These are phyloP conservation scores for Leccinum variicolor DNA, from an alignment of 768 basidiomycete genomes.

Conservation along the genomic window DNA sequence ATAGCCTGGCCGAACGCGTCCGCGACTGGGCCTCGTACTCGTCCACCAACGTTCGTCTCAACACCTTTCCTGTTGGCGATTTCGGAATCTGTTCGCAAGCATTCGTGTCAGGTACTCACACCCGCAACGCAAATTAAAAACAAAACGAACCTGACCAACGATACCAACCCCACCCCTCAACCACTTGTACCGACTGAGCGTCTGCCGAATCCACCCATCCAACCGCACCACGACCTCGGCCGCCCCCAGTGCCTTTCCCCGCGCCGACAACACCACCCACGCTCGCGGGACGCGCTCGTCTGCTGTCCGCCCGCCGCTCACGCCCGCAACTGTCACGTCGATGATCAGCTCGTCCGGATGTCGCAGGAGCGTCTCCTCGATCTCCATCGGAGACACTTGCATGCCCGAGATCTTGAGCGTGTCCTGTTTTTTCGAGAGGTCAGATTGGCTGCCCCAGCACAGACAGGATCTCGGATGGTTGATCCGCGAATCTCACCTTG, in stretches of 20 bases:
- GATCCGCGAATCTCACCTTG: slow-evolving; percentile 45
- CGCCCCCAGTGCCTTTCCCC: slow-evolving; percentile 50
- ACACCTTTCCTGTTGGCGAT: slow-evolving; percentile 67
- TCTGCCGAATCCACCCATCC: slow-evolving; percentile 57
- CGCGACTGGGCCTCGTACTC: slow-evolving; percentile 41
- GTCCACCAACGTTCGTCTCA: slow-evolving; percentile 61
- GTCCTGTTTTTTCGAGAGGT: slow-evolving; percentile 44
- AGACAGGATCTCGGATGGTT: not conserved
- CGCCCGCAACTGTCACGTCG: slow-evolving; percentile 72
- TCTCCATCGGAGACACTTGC: slow-evolving; percentile 79
- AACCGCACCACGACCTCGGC: slow-evolving; percentile 42
- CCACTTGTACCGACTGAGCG: slow-evolving; percentile 75
- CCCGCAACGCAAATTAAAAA: not conserved
- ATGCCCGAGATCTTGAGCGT: slow-evolving; percentile 76
- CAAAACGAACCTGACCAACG: slow-evolving; percentile 51
- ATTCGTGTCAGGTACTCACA: not conserved
- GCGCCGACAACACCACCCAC: slow-evolving; percentile 66
- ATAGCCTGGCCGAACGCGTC: slow-evolving; percentile 24
- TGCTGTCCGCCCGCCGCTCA: slow-evolving; percentile 62
- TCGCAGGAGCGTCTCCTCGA: slow-evolving; percentile 61
- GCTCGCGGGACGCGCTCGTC: slow-evolving; percentile 78
- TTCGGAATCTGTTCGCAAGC: slow-evolving; percentile 61
- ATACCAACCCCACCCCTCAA: slow-evolving; percentile 68
- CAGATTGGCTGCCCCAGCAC: not conserved
- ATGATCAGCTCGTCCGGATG: slow-evolving; percentile 60